Conservation (phyloP, 352 stramenopile species). For the Paralagenidium karlingii region DNA sequence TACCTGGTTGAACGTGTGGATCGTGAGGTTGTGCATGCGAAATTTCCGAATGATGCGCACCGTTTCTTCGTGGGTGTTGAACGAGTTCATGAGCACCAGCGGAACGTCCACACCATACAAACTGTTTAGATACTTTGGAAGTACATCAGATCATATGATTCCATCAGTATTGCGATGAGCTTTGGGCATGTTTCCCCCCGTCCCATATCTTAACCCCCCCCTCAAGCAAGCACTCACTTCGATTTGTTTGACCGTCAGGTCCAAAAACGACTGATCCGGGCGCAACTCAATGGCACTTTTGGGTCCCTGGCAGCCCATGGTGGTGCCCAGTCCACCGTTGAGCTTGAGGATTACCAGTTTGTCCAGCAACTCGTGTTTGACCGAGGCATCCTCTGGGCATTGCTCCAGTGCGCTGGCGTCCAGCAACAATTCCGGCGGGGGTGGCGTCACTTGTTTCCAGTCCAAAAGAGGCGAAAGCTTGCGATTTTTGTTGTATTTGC, state of each 20-base stretch:
- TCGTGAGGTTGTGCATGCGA: slow-evolving; percentile 90
- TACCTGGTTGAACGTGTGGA: slow-evolving; percentile 89
- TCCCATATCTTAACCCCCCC: too few relatives aligned
- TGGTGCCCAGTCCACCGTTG: slow-evolving; percentile 98
- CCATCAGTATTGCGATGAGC: too few relatives aligned
- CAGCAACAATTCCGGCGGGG: slow-evolving; percentile 57
- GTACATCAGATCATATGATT: too few relatives aligned
- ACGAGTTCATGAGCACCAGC: slow-evolving; percentile 99
- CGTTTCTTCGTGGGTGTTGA: slow-evolving; percentile 98
- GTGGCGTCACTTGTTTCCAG: slow-evolving; percentile 70
- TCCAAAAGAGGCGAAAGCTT: slow-evolving; percentile 77
- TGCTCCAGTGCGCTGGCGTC: slow-evolving; percentile 61
- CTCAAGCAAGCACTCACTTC: slow-evolving; percentile 40
- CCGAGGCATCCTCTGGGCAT: slow-evolving; percentile 86
- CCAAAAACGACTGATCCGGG: slow-evolving; percentile 93
- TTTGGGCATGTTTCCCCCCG: too few relatives aligned
- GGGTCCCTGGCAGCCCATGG: slow-evolving; percentile 91
- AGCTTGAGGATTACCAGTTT: slow-evolving; percentile 98
- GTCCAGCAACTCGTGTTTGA: slow-evolving; percentile 90
- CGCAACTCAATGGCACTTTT: slow-evolving; percentile 92
- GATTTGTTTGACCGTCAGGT: slow-evolving; percentile 98
- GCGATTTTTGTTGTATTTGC: slow-evolving; percentile 79
- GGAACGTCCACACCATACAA: slow-evolving; percentile 93
- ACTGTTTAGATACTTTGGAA: slow-evolving; percentile 76
- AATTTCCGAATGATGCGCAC: slow-evolving; percentile 97